Percentiles rank a stretch among this genome's conserved stretches.
Conservation (phyloP, 139 green algal genomes). For the Zygnema circumcarinatum region DNA sequence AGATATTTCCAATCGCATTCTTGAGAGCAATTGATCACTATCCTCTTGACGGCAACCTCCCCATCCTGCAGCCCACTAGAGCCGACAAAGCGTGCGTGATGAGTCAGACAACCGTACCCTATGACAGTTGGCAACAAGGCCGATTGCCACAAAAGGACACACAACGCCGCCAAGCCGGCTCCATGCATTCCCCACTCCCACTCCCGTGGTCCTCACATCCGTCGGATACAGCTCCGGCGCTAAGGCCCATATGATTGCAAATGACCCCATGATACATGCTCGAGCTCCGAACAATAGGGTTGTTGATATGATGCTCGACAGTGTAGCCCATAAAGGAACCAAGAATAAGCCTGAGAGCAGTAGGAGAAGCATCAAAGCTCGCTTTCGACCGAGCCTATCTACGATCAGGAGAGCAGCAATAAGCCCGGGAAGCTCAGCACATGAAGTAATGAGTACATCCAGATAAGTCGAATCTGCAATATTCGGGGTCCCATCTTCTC, state of each 20-base stretch:
- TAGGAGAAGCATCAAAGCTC: conserved; percentile 1
- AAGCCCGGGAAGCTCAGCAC: conserved; percentile 68
- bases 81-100: too few relatives aligned
- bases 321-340: conserved; percentile 19
- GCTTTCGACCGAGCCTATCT: conserved; percentile 55
- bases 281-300: conserved; percentile 71
- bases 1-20: too few relatives aligned
- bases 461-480: conserved; percentile 49
- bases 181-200: conserved; percentile 76
- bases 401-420: conserved; percentile 63
- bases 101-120: too few relatives aligned
- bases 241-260: conserved; percentile 77
- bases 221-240: conserved; percentile 84
- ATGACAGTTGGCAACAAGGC: conserved; percentile 62
- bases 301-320: conserved; percentile 32
- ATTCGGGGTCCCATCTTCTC: background rate
- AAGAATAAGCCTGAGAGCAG: conserved; percentile 15
- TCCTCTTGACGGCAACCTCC: too few relatives aligned
- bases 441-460: conserved; percentile 65
- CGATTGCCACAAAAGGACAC: conserved; percentile 74
- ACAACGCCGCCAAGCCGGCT: conserved; percentile 71
- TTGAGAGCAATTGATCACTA: too few relatives aligned
- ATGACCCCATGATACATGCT: conserved; percentile 71
- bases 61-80: too few relatives aligned
- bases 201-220: conserved; percentile 69